phyloP scores from a whole-genome alignment of 2,329 filamentous ascomycete genomes.

The Bipolaris cookei region DNA sequence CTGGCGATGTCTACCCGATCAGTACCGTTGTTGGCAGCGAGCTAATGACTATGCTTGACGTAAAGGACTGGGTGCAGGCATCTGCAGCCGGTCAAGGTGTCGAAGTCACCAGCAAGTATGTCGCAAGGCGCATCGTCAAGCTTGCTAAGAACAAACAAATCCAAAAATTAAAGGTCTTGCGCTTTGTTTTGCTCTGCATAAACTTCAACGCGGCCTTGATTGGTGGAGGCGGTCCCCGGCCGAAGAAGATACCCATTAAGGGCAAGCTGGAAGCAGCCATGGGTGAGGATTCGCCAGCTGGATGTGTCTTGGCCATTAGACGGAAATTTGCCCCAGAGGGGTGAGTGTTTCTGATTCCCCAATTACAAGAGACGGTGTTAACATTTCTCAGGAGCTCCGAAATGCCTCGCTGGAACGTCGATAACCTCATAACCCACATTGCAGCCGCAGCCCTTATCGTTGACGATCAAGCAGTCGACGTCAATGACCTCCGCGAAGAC shows the following conservation, averaged over 20 bases:
- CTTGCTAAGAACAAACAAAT: constrained; percentile 61
- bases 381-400: constrained; percentile 46
- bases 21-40: constrained; percentile 70
- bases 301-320: constrained; percentile 49
- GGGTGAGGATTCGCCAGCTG: constrained; percentile 36
- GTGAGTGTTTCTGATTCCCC: constrained; percentile 22
- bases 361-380: constrained; percentile 5
- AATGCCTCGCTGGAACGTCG: constrained; percentile 73
- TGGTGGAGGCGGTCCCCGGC: constrained; percentile 42
- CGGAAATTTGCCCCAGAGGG: constrained; percentile 64
- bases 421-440: constrained; percentile 75
- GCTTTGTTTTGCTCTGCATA: constrained; percentile 57
- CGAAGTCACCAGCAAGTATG: constrained; percentile 65
- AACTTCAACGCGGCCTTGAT: constrained; percentile 55
- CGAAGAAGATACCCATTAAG: constrained; percentile 62
- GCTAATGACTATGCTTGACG: constrained; percentile 69
- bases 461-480: constrained; percentile 76
- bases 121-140: constrained; percentile 67
- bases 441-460: constrained; percentile 73
- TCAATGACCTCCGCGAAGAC: constrained; percentile 72
- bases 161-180: constrained; percentile 55
- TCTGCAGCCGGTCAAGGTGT: constrained; percentile 65
- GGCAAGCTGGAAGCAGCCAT: constrained; percentile 73
- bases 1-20: constrained; percentile 75
- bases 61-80: constrained; percentile 76